Evolutionary conservation across 192 early-diverging fungal species (phyloP), one percentile per base, ranked within the genome.

Genomic region (Coemansia asiatica): DNA sequence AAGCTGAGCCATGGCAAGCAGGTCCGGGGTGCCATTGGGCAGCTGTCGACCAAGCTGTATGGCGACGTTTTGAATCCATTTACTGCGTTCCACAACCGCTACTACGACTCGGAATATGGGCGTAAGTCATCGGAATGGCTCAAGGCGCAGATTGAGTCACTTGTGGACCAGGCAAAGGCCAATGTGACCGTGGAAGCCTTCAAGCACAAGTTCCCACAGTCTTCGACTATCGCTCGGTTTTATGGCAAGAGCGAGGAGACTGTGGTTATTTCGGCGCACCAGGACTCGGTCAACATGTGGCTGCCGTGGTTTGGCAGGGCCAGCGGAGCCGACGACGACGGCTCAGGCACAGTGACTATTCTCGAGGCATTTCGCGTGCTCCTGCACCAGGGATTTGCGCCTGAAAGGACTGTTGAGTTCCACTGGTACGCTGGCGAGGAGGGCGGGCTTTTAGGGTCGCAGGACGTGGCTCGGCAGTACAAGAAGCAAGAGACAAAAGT

Each of bases 351-450:
- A 0, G 87, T 89, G n/a, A 94, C 94, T 4, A 92, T 94, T 57
- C 78, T 96, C 35, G 95, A 98, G 80, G 85, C 91, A 10, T 89
- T 95, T 83, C 85, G 91, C 26, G 81, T 86, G 22, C 75, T 97
- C 4, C 78, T 92, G 35, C 51, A 72, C n/a, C 80, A 74, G 56
- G 89, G 84, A 0, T 91, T 94, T 65, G 76, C 75, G 22, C 94
- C 93, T 18, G 55, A 79, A 8, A 72, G 87, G 60, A 86, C 93
- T n/a, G 91, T 98, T 35, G 95, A 97, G 70, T 97, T 97, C 85
- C 95, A 97, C 83, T 98, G 92, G 91, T 94, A 95, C 71, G 87
- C 91, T 54, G 95, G 84, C 59, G 92, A 97, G 82, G 94, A 95
- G 78, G 92, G 83, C 63, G 94, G 93, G 33, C 82, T 98, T 16